A percentile compares a stretch with the other conserved stretches of the same genome.
phyloP scores from a whole-genome alignment of 495 filamentous ascomycete genomes.

The Tuber melanosporum region DNA sequence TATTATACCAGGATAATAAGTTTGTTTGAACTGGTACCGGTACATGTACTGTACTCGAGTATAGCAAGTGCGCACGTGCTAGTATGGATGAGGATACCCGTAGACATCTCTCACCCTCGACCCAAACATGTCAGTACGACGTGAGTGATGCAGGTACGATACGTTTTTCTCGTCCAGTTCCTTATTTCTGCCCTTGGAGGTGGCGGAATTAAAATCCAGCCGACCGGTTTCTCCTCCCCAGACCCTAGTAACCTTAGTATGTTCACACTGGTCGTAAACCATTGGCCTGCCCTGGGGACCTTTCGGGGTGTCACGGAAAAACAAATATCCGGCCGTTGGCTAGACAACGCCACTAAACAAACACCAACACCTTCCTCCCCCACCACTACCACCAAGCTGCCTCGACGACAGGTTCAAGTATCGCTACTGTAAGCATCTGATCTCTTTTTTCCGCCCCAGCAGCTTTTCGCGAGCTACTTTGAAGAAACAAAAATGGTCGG shows the following conservation, averaged over 20 bases:
- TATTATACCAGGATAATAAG: no score
- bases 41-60: not conserved
- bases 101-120: not conserved
- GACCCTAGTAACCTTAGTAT: not conserved
- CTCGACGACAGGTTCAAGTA: not conserved
- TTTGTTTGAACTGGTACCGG: no score
- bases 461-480: not conserved
- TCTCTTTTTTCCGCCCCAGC: not conserved
- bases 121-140: not conserved
- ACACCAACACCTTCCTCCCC: not conserved
- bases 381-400: not conserved
- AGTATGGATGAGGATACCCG: not conserved
- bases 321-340: not conserved
- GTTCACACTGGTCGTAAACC: not conserved
- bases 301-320: not conserved
- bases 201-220: not conserved
- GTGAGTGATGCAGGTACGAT: not conserved
- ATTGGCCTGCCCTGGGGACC: not conserved
- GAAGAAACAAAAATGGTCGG: conserved; percentile 15
- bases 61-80: not conserved
- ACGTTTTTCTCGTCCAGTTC: not conserved
- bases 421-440: not conserved
- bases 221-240: not conserved
- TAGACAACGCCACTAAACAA: not conserved
- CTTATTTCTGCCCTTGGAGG: not conserved